Percentiles rank a stretch among this genome's conserved stretches.
These are phyloP conservation scores for Stylonectria norvegica DNA, from an alignment of 2,329 filamentous ascomycete species.

Conservation along the genomic window DNA sequence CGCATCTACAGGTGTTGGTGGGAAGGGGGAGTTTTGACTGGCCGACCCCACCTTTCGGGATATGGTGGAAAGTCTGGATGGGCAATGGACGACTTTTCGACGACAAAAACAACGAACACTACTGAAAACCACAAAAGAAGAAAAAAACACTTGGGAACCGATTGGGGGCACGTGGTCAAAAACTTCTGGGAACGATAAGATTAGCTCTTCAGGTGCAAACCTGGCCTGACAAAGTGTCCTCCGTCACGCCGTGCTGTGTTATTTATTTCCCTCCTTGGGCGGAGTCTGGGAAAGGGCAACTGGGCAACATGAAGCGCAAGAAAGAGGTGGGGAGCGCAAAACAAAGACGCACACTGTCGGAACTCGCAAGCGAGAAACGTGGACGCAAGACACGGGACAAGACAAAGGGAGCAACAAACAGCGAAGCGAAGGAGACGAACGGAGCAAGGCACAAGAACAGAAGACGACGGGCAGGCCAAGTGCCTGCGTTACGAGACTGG, in stretches of 20 bases:
- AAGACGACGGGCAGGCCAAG: not conserved
- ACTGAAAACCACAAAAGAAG: conserved; percentile 6
- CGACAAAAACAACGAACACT: conserved; percentile 17
- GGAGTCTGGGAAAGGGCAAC: conserved; percentile 5
- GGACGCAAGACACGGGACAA: not conserved
- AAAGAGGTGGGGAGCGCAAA: no score
- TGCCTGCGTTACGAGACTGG: no score
- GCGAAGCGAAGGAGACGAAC: no score
- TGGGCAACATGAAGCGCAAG: no score
- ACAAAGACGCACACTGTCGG: no score
- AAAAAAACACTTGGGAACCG: conserved; percentile 8
- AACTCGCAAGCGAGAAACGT: not conserved
- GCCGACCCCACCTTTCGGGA: conserved; percentile 13
- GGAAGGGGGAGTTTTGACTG: conserved; percentile 8
- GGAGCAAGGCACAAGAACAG: not conserved
- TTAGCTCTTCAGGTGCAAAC: conserved; percentile 25
- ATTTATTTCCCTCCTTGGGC: conserved; percentile 1
- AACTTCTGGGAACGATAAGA: conserved; percentile 19
- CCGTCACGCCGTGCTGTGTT: no score
- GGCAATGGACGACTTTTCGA: conserved; percentile 10
- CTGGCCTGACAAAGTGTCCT: no score
- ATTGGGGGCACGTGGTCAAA: not conserved
- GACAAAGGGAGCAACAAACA: no score
- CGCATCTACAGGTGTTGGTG: not conserved
- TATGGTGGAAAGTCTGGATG: conserved; percentile 6